These are phyloP conservation scores for Dendrothele bispora DNA, from an alignment of 768 basidiomycete species.

Conservation along the genomic window DNA sequence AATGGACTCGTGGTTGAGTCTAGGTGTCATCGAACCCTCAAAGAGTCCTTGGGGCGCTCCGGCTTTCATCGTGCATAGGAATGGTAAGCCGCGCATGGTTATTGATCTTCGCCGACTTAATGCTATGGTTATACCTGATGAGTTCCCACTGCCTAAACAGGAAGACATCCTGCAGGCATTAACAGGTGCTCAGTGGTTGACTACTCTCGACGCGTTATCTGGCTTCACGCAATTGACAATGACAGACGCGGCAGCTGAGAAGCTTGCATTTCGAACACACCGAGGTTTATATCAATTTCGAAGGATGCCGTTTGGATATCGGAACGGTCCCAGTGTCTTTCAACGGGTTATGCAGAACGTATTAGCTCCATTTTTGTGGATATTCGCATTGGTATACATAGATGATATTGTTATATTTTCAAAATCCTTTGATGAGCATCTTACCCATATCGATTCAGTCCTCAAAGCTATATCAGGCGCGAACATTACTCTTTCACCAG, in stretches of 20 bases:
- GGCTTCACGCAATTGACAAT: slow-evolving; percentile 42
- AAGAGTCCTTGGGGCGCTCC: too few relatives aligned
- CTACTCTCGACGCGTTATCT: too few relatives aligned
- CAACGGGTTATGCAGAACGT: too few relatives aligned
- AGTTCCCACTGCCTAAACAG: too few relatives aligned
- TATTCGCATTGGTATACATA: slow-evolving; percentile 41
- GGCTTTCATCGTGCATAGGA: slow-evolving; percentile 11
- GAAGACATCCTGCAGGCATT: slow-evolving; percentile 30
- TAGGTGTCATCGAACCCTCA: too few relatives aligned
- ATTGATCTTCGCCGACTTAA: too few relatives aligned
- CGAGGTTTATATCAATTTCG: slow-evolving; percentile 39
- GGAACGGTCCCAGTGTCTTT: slow-evolving; percentile 37
- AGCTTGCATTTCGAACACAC: too few relatives aligned
- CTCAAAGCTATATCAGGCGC: slow-evolving; percentile 30
- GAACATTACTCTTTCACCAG: slow-evolving; percentile 35
- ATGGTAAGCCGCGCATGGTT: too few relatives aligned
- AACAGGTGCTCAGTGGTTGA: slow-evolving; percentile 29
- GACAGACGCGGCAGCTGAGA: slow-evolving; percentile 19
- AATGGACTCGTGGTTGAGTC: too few relatives aligned
- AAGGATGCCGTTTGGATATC: slow-evolving; percentile 39
- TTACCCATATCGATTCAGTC: slow-evolving; percentile 27
- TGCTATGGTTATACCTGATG: too few relatives aligned
- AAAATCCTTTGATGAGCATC: slow-evolving; percentile 35
- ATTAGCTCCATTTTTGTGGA: slow-evolving; percentile 38
- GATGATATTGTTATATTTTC: too few relatives aligned